Base-by-base conservation (phyloP, 2,329 filamentous ascomycete genomes). In the Scorias spongiosa region DNA sequence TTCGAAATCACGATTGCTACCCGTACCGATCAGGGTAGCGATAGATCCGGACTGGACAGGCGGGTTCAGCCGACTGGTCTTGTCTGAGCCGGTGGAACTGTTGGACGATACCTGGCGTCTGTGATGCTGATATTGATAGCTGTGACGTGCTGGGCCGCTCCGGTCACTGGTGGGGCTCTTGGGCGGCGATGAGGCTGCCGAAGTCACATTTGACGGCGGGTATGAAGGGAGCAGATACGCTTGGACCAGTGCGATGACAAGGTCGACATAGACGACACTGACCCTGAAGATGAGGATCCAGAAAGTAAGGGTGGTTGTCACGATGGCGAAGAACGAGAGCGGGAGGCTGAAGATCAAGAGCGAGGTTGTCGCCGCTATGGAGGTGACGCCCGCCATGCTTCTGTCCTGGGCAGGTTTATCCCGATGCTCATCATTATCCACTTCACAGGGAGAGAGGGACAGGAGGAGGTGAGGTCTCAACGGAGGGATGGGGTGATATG, bases 231-330 rank as follows among this genome's bases (percentile, higher is more conserved):
- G 56, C 37, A 67, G 46, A 49, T 56, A 65, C 40, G 57, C 58
- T 44, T 61, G 58, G 5, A 64, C 29, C 17, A 67, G 52, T 9
- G 66, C 65, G 37, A 63, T 43, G 18, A 57, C 56, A 8, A 68
- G 59, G 46, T 68, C 63, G 46, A 61, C 51, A 49, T 68, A 68
- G 26, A 68, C 63, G 39, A 65, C 51, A 2, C 59, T 57, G 29
- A 63, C 59, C 43, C 64, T 63, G 15, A 65, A 49, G 17, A 62
- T 52, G 12, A 68, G 58, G 26, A 63, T 54, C 37, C 53, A 54
- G 42, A 66, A 40, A 34, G 64, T 62, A 44, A 66, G 49, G 29
- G 56, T 51, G 10, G 63, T 66, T 15, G 64, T 67, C 36, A 64
- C 40, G 44, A 54, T 43, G 14, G 63, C 63, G 45, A 66, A 59